A percentile compares a stretch with the other conserved stretches of the same genome.
Conservation (phyloP, 768 basidiomycete species). For the Amanita inopinata region DNA sequence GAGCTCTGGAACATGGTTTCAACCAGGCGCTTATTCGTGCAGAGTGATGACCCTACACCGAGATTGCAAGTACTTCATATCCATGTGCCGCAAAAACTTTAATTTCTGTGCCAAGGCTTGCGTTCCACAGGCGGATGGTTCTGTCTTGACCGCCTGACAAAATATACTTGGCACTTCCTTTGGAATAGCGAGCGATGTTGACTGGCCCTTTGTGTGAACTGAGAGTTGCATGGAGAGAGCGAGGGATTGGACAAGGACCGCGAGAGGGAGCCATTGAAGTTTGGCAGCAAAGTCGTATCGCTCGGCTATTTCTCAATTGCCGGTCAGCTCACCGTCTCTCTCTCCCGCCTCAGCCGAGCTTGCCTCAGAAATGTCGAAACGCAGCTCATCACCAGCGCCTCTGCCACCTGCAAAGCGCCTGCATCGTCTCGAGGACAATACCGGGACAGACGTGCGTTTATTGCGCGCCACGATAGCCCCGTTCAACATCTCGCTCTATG, state of each 20-base stretch:
- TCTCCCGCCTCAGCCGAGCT: neutral
- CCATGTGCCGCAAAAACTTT: slow-evolving; percentile 88
- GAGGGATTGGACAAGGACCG: slow-evolving; percentile 34
- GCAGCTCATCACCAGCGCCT: slow-evolving; percentile 32
- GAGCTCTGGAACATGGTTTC: slow-evolving; percentile 39
- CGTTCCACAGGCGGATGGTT: slow-evolving; percentile 86
- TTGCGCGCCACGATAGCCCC: slow-evolving; percentile 17
- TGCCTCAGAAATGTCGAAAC: slow-evolving; percentile 37
- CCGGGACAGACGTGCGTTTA: neutral
- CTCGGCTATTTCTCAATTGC: too few species aligned
- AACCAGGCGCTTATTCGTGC: neutral
- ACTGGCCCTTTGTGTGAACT: slow-evolving; percentile 72
- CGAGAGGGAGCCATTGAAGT: slow-evolving; percentile 42
- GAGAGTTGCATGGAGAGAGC: slow-evolving; percentile 56
- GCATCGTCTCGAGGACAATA: slow-evolving; percentile 19
- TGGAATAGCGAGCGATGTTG: slow-evolving; percentile 86
- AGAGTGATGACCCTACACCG: slow-evolving; percentile 52
- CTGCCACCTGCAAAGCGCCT: slow-evolving; percentile 53
- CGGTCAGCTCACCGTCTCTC: neutral
- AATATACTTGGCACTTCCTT: slow-evolving; percentile 79
- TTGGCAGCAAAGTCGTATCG: too few species aligned
- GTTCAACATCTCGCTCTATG: slow-evolving; percentile 55
- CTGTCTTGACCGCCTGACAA: slow-evolving; percentile 93
- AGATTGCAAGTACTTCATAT: slow-evolving; percentile 87
- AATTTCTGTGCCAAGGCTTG: slow-evolving; percentile 76